Evolutionary conservation across 495 filamentous ascomycete species (phyloP), one percentile per base, ranked within the genome.

Genomic region (Penicillium diatomitis): DNA sequence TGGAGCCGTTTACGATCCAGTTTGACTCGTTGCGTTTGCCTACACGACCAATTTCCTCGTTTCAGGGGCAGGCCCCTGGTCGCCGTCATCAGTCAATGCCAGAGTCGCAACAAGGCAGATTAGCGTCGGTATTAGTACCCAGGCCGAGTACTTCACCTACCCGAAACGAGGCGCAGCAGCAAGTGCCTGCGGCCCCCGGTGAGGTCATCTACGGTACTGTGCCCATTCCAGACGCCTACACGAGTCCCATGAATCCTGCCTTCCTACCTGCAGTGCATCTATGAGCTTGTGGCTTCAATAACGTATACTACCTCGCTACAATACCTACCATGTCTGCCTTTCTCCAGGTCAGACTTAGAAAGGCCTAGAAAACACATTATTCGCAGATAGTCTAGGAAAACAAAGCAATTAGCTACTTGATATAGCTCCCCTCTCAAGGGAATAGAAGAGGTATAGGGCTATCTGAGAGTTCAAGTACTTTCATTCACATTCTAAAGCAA

Each of bases 21-120:
- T 74, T 71, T 46, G 71, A 75, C 34, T 68, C 65, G 63, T 78
- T 67, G 44, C 70, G 44, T 47, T 69, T 67, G 45, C 77, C 61
- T 62, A 81, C 80, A 43, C 64, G 65, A 50, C 57, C 63, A 4
- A 57, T 56, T 8, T 72, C 81, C 0, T 75, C 84, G 12, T 95
- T 96, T 76, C 82, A 85, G n/a, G 54, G 94, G 68, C 71, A 90
- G 12, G 87, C 90, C 31, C 90, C 90, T 0, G 79, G 78, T 62
- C 84, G 82, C 55, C 79, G 88, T 38, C 85, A 87, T 55, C 73
- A 80, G 44, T 82, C 88, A 28, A 90, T 82, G 20, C 86, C 87
- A n/a, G 80, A 80, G 63, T 50, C 76, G 37, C 65, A 68, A 33
- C 83, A 85, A 56, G 68, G 67, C 38, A 77, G 70, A 27, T 85